phyloP scores from a whole-genome alignment of 2,329 filamentous ascomycete species.

The Xylaria sp. region DNA sequence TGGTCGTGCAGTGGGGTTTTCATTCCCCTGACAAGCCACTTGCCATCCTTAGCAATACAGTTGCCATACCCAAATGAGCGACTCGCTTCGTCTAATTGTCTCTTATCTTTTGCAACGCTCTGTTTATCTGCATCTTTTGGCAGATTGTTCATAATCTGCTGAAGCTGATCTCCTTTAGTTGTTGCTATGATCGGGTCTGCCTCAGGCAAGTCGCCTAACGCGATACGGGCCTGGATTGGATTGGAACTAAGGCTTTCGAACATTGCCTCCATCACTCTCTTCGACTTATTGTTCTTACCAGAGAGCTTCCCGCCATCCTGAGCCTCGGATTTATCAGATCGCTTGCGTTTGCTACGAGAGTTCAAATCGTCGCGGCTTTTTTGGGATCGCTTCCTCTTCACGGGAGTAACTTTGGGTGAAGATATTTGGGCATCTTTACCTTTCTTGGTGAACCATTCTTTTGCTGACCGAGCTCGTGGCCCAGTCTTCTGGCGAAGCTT shows the following conservation, averaged over 20 bases:
- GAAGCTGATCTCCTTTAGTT: slow-evolving; percentile 19
- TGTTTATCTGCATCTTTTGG: slow-evolving; percentile 7
- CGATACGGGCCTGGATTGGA: slow-evolving; percentile 29
- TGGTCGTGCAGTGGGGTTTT: slow-evolving; percentile 16
- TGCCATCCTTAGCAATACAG: slow-evolving; percentile 24
- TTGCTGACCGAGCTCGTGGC: slow-evolving; percentile 18
- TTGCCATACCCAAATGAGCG: slow-evolving; percentile 23
- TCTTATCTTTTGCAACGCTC: slow-evolving; percentile 18
- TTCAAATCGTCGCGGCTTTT: background rate
- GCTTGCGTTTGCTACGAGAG: background rate
- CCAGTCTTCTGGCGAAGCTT: slow-evolving; percentile 12
- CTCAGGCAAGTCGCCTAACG: slow-evolving; percentile 18
- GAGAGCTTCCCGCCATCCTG: background rate
- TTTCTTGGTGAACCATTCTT: slow-evolving; percentile 27
- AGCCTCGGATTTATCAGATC: background rate
- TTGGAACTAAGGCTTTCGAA: slow-evolving; percentile 20
- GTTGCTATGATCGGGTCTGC: slow-evolving; percentile 17
- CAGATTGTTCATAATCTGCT: slow-evolving; percentile 24
- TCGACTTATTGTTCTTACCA: background rate
- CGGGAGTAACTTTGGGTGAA: background rate
- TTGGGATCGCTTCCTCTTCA: slow-evolving; percentile 27
- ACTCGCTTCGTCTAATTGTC: slow-evolving; percentile 16
- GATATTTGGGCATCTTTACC: background rate
- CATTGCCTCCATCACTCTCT: slow-evolving; percentile 12
- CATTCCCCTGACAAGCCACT: slow-evolving; percentile 34